phyloP scores from a whole-genome alignment of 225 moss, liverwort and hornwort species.

The Neckera pumila region DNA sequence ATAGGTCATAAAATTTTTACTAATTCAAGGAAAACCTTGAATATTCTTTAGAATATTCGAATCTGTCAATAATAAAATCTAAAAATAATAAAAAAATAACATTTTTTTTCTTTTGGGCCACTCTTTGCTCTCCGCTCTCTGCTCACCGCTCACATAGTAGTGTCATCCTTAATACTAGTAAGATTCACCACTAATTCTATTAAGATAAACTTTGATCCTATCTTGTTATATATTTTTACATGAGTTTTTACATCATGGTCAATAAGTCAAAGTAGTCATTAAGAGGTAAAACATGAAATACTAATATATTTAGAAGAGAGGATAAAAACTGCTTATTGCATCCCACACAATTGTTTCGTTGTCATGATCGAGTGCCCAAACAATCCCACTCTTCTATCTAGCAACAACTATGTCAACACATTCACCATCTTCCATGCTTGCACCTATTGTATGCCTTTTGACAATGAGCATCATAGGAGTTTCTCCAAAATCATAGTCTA shows the following conservation, averaged over 20 bases:
- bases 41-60: too few relatives aligned
- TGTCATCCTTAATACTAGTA: too few relatives aligned
- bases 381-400: neutral
- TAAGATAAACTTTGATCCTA: neutral
- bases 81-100: too few relatives aligned
- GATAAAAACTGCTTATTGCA: neutral
- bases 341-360: neutral
- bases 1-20: too few relatives aligned
- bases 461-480: neutral
- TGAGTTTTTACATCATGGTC: too few relatives aligned
- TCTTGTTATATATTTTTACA: neutral
- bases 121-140: too few relatives aligned
- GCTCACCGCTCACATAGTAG: too few relatives aligned
- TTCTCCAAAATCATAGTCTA: neutral
- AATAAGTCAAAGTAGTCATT: neutral
- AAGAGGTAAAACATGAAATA: neutral
- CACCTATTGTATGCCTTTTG: neutral
- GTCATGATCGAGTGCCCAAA: neutral
- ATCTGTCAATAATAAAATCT: too few relatives aligned
- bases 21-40: too few relatives aligned
- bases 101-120: too few relatives aligned
- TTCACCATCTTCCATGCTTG: neutral
- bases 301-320: rapidly evolving
- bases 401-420: neutral
- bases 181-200: neutral